These are phyloP conservation scores for Boletus rufocinnamomeus DNA, from an alignment of 768 basidiomycete genomes.

Conservation along the genomic window DNA sequence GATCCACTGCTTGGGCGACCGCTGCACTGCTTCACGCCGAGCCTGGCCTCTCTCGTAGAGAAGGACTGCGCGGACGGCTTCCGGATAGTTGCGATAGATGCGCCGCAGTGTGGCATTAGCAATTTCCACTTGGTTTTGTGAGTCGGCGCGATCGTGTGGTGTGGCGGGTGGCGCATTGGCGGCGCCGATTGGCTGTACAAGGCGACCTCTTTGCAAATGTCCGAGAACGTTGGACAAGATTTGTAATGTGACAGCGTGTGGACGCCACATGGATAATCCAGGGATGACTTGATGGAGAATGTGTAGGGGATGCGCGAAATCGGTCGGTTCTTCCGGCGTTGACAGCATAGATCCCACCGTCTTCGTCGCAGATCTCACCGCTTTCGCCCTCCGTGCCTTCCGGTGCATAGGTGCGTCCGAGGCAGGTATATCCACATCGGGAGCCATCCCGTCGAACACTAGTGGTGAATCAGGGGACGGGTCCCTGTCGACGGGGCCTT, in stretches of 20 bases:
- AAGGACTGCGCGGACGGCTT: conserved; percentile 38
- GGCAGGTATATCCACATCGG: conserved; percentile 28
- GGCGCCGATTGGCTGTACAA: conserved; percentile 44
- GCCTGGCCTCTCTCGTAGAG: conserved; percentile 38
- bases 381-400: conserved; percentile 27
- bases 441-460: conserved; percentile 34
- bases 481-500: conserved; percentile 30
- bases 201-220: conserved; percentile 51
- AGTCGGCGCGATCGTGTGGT: conserved; percentile 21
- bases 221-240: conserved; percentile 48
- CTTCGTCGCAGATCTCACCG: conserved; percentile 22
- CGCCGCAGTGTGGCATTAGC: conserved; percentile 45
- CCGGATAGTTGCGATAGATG: conserved; percentile 54
- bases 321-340: conserved; percentile 32
- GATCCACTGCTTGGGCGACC: conserved; percentile 24
- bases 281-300: conserved; percentile 65
- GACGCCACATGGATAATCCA: conserved; percentile 64
- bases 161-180: conserved; percentile 24
- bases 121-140: conserved; percentile 26
- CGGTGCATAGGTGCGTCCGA: conserved; percentile 35
- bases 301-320: conserved; percentile 60
- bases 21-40: conserved; percentile 22
- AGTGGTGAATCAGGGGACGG: conserved; percentile 43
- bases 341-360: conserved; percentile 17
- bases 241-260: conserved; percentile 53